Base-by-base conservation (phyloP, 2,329 filamentous ascomycete species). In the Huntiella bhutanensis region DNA sequence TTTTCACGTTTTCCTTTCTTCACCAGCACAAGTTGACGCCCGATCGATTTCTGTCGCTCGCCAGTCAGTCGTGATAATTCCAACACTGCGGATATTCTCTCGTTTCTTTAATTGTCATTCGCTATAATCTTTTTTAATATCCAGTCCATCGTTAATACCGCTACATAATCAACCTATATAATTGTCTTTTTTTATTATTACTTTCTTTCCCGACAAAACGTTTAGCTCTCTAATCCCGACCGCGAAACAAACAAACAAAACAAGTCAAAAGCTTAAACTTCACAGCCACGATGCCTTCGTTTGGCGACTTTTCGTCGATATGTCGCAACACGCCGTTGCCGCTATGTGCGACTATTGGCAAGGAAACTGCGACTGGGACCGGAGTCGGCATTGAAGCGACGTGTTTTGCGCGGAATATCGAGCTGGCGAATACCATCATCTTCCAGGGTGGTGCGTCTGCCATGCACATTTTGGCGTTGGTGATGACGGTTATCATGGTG, bases 401-500 rank as follows among this genome's bases (percentile, higher is more conserved):
- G 58, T 98, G 91, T 69, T 96, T 88, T 65, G 83, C 91, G 50
- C 79, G 91, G 50, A 92, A 91, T 57, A 88, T 98, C 62, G 87
- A 95, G 63, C 64, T 96, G 54, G 91, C 87, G 54, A 98, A 98
- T 66, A 98, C 91, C 36, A 88, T 96, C 65, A 98, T 98, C 58
- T 98, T 98, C 61, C 79, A 96, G 64, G 84, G 80, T 58, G 91
- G 87, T 22, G 78, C 86, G 16, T 84, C 83, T 51, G 86, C 88
- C 58, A 83, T 91, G 65, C 91, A 98, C 63, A 96, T 98, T 54
- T 67, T 82, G 48, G 84, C 88, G 11, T 68, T 98, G 50, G 68
- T 78, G 55, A 95, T 98, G 88, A 92, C 86, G 3, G 82, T 88
- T 6, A 80, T 94, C 57, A 98, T 98, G 91, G 86, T 98, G 51